These are phyloP conservation scores for Ceratocystis albifundus DNA, from an alignment of 2,329 filamentous ascomycete species.

Conservation along the genomic window DNA sequence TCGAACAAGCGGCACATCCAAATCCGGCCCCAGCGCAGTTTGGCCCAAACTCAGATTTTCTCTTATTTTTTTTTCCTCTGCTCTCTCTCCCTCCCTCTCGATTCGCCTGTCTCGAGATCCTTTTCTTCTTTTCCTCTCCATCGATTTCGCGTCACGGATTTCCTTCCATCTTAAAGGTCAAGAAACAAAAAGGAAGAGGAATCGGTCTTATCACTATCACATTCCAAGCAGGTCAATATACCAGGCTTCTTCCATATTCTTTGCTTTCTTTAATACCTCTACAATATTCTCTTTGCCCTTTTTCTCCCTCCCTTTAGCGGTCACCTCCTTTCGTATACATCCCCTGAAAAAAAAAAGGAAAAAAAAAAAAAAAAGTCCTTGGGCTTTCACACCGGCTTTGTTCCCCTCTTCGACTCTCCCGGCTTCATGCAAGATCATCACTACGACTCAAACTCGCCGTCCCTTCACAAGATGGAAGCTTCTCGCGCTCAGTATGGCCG, in stretches of 20 bases:
- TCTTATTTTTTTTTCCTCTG: slow-evolving; percentile 10
- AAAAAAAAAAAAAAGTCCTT: too few species aligned
- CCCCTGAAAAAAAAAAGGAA: too few species aligned
- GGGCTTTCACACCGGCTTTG: not conserved
- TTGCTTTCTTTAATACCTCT: not conserved
- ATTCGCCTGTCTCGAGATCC: not conserved
- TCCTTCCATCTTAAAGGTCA: not conserved
- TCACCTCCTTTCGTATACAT: not conserved
- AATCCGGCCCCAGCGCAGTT: slow-evolving; percentile 11
- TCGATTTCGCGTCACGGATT: not conserved
- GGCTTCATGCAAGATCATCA: slow-evolving; percentile 53
- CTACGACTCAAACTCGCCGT: slow-evolving; percentile 61
- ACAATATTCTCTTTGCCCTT: not conserved
- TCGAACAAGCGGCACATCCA: slow-evolving; percentile 13
- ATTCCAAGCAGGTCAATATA: not conserved
- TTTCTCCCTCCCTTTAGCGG: not conserved
- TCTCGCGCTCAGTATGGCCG: slow-evolving; percentile 45
- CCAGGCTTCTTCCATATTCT: not conserved
- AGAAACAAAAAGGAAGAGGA: not conserved
- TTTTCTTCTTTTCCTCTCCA: not conserved
- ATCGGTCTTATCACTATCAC: not conserved
- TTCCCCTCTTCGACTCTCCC: not conserved
- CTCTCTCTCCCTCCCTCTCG: slow-evolving; percentile 2
- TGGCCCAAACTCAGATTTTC: slow-evolving; percentile 8
- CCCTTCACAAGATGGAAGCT: slow-evolving; percentile 70